These are phyloP conservation scores for Plasmodium blacklocki DNA, from an alignment of 169 alveolate species.

Conservation along the genomic window DNA sequence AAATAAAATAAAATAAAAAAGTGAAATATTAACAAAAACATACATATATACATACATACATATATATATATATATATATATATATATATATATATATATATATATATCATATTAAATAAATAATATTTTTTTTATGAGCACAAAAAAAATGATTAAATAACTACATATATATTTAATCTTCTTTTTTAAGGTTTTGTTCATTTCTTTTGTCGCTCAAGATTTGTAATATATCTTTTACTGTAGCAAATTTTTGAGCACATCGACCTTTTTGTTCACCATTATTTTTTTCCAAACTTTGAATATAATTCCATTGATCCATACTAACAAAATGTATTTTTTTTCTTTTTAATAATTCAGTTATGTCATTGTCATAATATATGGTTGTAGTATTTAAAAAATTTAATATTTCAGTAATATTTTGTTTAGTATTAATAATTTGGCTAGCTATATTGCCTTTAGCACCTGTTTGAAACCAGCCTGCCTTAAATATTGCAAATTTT, in stretches of 20 bases:
- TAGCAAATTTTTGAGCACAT: conserved; percentile 25
- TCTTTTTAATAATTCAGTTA: conserved; percentile 21
- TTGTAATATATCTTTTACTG: conserved; percentile 13
- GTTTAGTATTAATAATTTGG: conserved; percentile 38
- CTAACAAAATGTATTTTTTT: conserved; percentile 28
- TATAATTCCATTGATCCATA: conserved; percentile 58
- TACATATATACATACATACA: too few species aligned
- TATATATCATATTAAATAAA: background rate
- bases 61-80: too few species aligned
- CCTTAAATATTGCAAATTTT: conserved; percentile 43
- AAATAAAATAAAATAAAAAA: too few species aligned
- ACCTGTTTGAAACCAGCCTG: conserved; percentile 66
- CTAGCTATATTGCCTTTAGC: conserved; percentile 73
- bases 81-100: background rate
- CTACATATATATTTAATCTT: background rate
- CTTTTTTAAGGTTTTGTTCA: background rate
- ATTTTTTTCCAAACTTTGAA: conserved; percentile 26
- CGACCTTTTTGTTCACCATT: conserved; percentile 11
- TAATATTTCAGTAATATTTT: conserved; percentile 10
- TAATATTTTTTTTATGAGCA: background rate
- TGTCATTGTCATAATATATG: conserved; percentile 40
- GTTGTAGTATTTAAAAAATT: conserved; percentile 43
- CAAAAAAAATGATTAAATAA: background rate
- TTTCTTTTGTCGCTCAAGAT: conserved; percentile 7
- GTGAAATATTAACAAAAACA: too few species aligned